These are phyloP conservation scores for Adansonia grandidieri DNA, from an alignment of 441 rosid genomes.

Conservation along the genomic window DNA sequence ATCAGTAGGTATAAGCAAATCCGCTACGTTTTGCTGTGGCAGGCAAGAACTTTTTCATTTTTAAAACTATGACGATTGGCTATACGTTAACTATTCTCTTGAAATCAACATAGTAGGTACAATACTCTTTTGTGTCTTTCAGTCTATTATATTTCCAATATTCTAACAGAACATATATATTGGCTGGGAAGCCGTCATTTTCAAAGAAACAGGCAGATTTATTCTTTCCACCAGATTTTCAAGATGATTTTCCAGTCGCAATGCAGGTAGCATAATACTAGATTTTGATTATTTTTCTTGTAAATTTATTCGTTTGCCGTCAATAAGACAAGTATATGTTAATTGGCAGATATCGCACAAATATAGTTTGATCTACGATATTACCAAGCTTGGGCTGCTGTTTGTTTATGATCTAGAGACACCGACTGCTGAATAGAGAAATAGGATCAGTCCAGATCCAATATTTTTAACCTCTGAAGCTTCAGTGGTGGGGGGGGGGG, in stretches of 20 bases:
- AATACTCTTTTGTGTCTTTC: not conserved
- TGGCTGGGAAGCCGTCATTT: slow-evolving; percentile 87
- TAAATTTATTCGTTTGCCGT: slow-evolving; percentile 21
- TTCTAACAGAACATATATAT: slow-evolving; percentile 19
- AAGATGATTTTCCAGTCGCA: slow-evolving; percentile 98
- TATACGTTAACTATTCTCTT: not conserved
- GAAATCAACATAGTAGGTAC: not conserved
- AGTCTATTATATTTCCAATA: not conserved
- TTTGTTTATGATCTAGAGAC: slow-evolving; percentile 99
- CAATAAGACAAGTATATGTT: slow-evolving; percentile 34
- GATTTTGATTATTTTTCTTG: slow-evolving; percentile 18
- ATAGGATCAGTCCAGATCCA: slow-evolving; percentile 97
- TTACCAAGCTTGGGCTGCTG: slow-evolving; percentile 96
- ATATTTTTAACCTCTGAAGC: slow-evolving; percentile 97
- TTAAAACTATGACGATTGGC: not conserved
- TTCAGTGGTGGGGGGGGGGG: slow-evolving; percentile 87
- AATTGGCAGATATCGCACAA: slow-evolving; percentile 92
- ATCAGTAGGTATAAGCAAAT: not conserved
- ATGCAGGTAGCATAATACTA: slow-evolving; percentile 76
- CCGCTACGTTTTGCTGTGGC: not conserved
- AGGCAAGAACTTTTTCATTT: not conserved
- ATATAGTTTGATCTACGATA: slow-evolving; percentile 84
- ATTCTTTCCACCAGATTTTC: slow-evolving; percentile 99
- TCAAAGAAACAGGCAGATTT: slow-evolving; percentile 97
- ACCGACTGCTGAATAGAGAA: slow-evolving; percentile 95